Percentiles rank a stretch among this genome's conserved stretches.
phyloP scores from a whole-genome alignment of 1,284 basidiomycete genomes.

The Ustilago trichophora region DNA sequence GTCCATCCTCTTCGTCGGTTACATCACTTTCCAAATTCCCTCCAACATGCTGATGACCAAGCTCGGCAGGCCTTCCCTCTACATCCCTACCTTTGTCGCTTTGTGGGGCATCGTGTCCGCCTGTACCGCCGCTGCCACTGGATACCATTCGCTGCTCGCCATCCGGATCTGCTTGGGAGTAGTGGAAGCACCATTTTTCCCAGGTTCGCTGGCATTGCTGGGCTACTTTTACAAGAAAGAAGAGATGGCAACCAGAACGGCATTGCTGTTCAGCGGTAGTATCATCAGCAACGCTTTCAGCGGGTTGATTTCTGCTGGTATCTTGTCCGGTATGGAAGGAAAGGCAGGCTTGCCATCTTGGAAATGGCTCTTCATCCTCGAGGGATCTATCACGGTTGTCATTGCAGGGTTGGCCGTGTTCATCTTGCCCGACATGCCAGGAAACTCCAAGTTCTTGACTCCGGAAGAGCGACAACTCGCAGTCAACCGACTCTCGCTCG shows the following conservation, averaged over 20 bases:
- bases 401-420: slow-evolving; percentile 30
- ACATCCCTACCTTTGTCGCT: slow-evolving; percentile 50
- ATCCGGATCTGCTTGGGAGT: slow-evolving; percentile 66
- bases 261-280: slow-evolving; percentile 61
- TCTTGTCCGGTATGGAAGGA: slow-evolving; percentile 39
- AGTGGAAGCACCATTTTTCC: slow-evolving; percentile 51
- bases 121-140: slow-evolving; percentile 58
- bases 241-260: slow-evolving; percentile 65
- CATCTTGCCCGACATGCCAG: slow-evolving; percentile 52
- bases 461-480: slow-evolving; percentile 41
- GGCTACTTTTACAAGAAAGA: slow-evolving; percentile 66
- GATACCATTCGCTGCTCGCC: slow-evolving; percentile 54
- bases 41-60: slow-evolving; percentile 67
- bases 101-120: slow-evolving; percentile 57
- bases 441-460: slow-evolving; percentile 48
- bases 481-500: slow-evolving; percentile 64
- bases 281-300: slow-evolving; percentile 59
- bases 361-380: slow-evolving; percentile 62
- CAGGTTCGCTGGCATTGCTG: slow-evolving; percentile 65
- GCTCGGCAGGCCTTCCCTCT: slow-evolving; percentile 58
- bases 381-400: slow-evolving; percentile 40
- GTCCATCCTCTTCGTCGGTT: slow-evolving; percentile 80
- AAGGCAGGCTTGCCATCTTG: slow-evolving; percentile 33
- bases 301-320: slow-evolving; percentile 51
- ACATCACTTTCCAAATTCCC: slow-evolving; percentile 81